These are phyloP conservation scores for Pseudocercospora fijiensis DNA, from an alignment of 2,329 filamentous ascomycete species.

Conservation along the genomic window DNA sequence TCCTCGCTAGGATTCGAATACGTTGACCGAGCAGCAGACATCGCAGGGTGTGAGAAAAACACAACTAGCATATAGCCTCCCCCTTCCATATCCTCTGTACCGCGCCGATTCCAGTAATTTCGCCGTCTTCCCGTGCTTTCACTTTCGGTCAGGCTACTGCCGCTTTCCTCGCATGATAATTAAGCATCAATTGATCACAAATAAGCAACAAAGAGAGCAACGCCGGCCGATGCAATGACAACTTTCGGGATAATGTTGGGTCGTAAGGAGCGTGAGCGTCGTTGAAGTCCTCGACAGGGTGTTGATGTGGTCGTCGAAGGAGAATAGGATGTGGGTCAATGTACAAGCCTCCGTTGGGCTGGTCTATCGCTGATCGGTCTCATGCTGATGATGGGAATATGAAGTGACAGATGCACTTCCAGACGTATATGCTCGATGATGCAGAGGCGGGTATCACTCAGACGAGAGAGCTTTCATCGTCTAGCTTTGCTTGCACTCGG, in stretches of 20 bases:
- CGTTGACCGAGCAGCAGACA: neutral
- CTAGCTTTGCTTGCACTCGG: conserved; percentile 93
- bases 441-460: neutral
- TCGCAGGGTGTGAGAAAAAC: neutral
- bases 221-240: conserved; percentile 11
- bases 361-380: conserved; percentile 17
- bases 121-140: conserved; percentile 6
- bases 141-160: conserved; percentile 11
- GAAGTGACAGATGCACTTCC: conserved; percentile 10
- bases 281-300: conserved; percentile 3
- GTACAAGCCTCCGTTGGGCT: conserved; percentile 16
- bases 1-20: conserved; percentile 2
- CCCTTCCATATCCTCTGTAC: neutral
- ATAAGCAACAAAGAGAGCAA: conserved; percentile 6
- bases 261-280: conserved; percentile 18
- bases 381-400: conserved; percentile 9
- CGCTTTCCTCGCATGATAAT: conserved; percentile 4
- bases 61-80: conserved; percentile 12
- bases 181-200: neutral
- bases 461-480: conserved; percentile 6
- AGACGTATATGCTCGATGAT: conserved; percentile 7
- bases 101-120: conserved; percentile 5
- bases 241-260: conserved; percentile 3
- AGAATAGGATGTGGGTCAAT: conserved; percentile 12
- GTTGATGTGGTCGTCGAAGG: neutral